Base-by-base conservation (phyloP, 2,329 filamentous ascomycete genomes). In the Ceratocystis eucalypticola region DNA sequence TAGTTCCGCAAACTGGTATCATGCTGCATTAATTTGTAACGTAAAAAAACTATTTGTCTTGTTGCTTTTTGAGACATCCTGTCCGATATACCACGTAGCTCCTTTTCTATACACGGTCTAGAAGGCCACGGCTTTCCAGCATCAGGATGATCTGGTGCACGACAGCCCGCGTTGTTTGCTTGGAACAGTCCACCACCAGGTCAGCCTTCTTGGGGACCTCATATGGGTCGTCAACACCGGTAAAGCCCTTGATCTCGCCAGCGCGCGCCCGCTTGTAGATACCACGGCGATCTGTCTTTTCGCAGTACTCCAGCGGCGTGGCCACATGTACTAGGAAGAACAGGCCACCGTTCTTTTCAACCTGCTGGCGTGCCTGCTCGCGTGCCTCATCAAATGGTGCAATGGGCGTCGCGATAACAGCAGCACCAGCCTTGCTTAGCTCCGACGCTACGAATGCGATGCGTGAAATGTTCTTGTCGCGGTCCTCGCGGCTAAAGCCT, bases 231-330 rank as follows among this genome's bases (percentile, higher is more conserved):
- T 97, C 93, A 67, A 99, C 91, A 73, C 94, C 94, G 6, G 94
- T 99, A 83, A 99, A 99, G 70, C 92, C 92, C 85, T 92, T 94
- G 78, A 99, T 95, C 80, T 96, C 89, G 67, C 94, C 94, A 22
- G 81, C 83, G 69, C 94, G 84, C 50, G 94, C 94, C 75, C 85
- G 84, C 70, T 83, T 83, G 78, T 97, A 99, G 74, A 96, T 87
- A 68, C 94, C 94, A 69, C 88, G 84, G 81, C 91, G 92, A 78
- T 99, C 94, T 37, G 91, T 96, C 84, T 89, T 90, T 83, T 99
- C 94, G 75, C 87, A 89, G 80, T 93, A 85, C 79, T 95, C 92
- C 69, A 99, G 86, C 30, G 90, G 86, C 61, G 94, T 99, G 50
- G 90, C 90, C 63, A 99, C 93, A 79, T 99, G 94, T 62, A 99